A percentile compares a stretch with the other conserved stretches of the same genome.
These are phyloP conservation scores for Pichia sp. DNA, from an alignment of 1,139 yeast genomes.

Conservation along the genomic window DNA sequence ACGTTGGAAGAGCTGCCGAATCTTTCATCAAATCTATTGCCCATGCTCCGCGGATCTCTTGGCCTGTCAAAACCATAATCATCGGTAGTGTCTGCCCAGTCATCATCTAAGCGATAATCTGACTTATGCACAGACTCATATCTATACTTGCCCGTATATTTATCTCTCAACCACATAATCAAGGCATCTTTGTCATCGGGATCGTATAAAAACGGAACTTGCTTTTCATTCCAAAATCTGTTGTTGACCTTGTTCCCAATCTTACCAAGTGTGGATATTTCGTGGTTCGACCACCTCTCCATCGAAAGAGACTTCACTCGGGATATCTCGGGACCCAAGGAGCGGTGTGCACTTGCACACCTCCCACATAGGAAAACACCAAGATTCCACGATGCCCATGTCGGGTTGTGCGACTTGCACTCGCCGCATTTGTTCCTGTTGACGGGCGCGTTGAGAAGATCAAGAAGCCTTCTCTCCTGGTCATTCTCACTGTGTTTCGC, in stretches of 20 bases:
- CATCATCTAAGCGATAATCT: conserved; percentile 23
- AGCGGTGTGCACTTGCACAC: conserved; percentile 73
- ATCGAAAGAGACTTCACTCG: conserved; percentile 74
- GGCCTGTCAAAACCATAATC: conserved; percentile 15
- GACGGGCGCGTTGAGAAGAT: conserved; percentile 34
- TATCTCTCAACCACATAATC: conserved; percentile 46
- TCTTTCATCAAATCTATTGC: neutral
- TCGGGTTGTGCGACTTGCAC: conserved; percentile 58
- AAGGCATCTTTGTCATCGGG: conserved; percentile 56
- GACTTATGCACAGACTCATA: conserved; percentile 28
- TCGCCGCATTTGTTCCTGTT: conserved; percentile 66
- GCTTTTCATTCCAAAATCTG: conserved; percentile 53
- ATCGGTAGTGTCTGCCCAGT: conserved; percentile 15
- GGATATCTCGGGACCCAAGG: conserved; percentile 67
- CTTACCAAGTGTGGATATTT: conserved; percentile 48
- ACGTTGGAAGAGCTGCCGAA: conserved; percentile 4
- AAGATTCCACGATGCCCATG: conserved; percentile 41
- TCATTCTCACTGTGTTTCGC: conserved; percentile 5
- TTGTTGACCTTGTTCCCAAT: conserved; percentile 64
- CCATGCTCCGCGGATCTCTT: conserved; percentile 3
- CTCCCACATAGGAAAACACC: conserved; percentile 72
- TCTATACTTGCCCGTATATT: conserved; percentile 43
- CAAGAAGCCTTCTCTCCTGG: conserved; percentile 26
- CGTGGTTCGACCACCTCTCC: conserved; percentile 66
- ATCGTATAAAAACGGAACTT: conserved; percentile 63